These are phyloP conservation scores for Diaporthe sp. DNA, from an alignment of 2,329 filamentous ascomycete species.

Conservation along the genomic window DNA sequence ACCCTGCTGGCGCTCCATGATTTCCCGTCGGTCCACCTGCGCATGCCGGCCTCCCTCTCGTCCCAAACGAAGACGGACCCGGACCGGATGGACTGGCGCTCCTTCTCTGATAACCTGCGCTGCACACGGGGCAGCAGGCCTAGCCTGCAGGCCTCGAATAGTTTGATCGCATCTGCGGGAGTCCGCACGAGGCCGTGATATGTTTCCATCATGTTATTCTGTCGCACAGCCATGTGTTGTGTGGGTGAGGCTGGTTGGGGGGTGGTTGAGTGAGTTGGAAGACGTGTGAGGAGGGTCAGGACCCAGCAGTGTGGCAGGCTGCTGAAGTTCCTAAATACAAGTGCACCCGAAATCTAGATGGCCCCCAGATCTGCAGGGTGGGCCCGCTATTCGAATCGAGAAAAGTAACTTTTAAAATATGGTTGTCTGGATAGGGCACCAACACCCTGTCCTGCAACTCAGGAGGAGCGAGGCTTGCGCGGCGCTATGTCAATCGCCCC, in stretches of 20 bases:
- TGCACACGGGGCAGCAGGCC: conserved; percentile 93
- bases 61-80: conserved; percentile 99
- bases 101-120: conserved; percentile 93
- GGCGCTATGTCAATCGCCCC: conserved; percentile 42
- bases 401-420: conserved; percentile 42
- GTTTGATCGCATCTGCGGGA: conserved; percentile 95
- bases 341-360: conserved; percentile 39
- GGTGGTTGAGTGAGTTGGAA: conserved; percentile 17
- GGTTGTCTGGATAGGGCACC: conserved; percentile 42
- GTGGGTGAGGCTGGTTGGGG: conserved; percentile 7
- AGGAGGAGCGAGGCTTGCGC: conserved; percentile 43
- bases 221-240: conserved; percentile 39
- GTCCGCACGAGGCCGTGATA: conserved; percentile 96
- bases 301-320: conserved; percentile 33
- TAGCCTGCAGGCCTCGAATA: conserved; percentile 96
- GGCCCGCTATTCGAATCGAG: conserved; percentile 38
- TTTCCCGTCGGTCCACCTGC: conserved; percentile 98
- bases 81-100: conserved; percentile 94
- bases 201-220: conserved; percentile 83
- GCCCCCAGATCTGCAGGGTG: conserved; percentile 41
- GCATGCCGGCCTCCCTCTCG: conserved; percentile 97
- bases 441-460: conserved; percentile 42
- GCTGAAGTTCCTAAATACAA: conserved; percentile 38
- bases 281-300: conserved; percentile 29
- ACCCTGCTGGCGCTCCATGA: conserved; percentile 99